Evolutionary conservation across 371 early-diverging fungal species (phyloP), one percentile per base, ranked within the genome.

Genomic region (Rhizopus stolonifer): DNA sequence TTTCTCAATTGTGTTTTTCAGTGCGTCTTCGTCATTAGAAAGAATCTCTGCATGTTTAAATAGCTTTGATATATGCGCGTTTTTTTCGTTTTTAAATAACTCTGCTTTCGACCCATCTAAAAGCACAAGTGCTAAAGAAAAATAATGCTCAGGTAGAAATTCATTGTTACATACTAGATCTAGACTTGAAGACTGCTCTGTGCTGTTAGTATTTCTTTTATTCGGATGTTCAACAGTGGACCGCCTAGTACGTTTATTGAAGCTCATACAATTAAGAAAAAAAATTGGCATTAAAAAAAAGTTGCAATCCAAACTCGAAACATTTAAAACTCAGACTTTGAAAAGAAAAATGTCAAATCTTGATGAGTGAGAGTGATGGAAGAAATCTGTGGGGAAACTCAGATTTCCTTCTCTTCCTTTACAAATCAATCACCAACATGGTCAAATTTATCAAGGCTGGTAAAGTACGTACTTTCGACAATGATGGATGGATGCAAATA

Each of bases 381-480:
- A 36, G 36, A 36, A 31, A 15, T 15, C 32, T 4, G 18, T 29
- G 8, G 32, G 7, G 32, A 29, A 44, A 44, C 45, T 53, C 53
- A 46, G 44, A 49, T 45, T 56, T 56, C 56, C 42, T 49, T 59
- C 60, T 62, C 65, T 61, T 69, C 61, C 60, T 54, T 57, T 61
- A 60, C 61, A 59, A 51, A 67, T 49, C 33, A 49, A 40, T 56
- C 62, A 34, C 64, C 59, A 72, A 49, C 36, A 87, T 87, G 87
- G 87, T 85, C 78, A 86, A 86, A 72, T 87, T 88, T 85, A 72
- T 88, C 60, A 86, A 88, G 81, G 78, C 77, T 69, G 84, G 84
- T 64, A 86, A 83, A 78, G 77, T 77, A 69, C 44, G 69, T 70
- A 69, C 36, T n/a, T 36, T 36, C 10, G 10, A 29, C 31, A 29